A percentile compares a stretch with the other conserved stretches of the same genome.
Evolutionary conservation across 2,329 filamentous ascomycete species (phyloP).

Genomic region (Neurospora sp.): DNA sequence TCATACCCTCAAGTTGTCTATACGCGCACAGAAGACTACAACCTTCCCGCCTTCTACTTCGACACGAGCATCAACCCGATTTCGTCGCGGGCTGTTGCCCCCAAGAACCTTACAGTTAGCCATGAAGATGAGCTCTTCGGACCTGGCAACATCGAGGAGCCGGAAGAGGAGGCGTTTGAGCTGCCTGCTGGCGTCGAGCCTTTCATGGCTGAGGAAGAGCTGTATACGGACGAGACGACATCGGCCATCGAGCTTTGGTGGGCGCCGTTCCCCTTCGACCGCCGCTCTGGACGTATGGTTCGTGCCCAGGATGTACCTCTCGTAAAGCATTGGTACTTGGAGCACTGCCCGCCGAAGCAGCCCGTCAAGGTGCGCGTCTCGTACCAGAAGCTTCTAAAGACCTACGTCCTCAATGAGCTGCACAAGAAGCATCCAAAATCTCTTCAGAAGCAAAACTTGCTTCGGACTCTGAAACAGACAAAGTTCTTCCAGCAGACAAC

Average conservation of each 20-base stretch:
- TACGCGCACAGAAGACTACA: constrained; percentile 74
- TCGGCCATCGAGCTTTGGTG: constrained; percentile 94
- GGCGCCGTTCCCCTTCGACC: constrained; percentile 94
- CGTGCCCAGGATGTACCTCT: constrained; percentile 93
- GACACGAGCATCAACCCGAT: constrained; percentile 97
- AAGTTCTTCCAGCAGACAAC: constrained; percentile 99
- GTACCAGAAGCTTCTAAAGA: constrained; percentile 96
- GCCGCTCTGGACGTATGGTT: constrained; percentile 90
- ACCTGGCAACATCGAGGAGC: constrained; percentile 58
- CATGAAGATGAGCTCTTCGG: constrained; percentile 95
- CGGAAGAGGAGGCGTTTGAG: constrained; percentile 74
- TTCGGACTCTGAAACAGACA: constrained; percentile 83
- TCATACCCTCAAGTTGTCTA: constrained; percentile 91
- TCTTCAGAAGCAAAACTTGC: constrained; percentile 84
- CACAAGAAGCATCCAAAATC: constrained; percentile 95
- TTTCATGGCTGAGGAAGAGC: constrained; percentile 79
- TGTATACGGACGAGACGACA: constrained; percentile 82
- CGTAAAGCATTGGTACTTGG: constrained; percentile 97
- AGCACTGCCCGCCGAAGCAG: constrained; percentile 79
- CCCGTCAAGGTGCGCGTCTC: constrained; percentile 97
- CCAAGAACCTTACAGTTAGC: constrained; percentile 84
- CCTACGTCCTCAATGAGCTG: constrained; percentile 89
- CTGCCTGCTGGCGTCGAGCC: constrained; percentile 72
- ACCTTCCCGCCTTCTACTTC: constrained; percentile 92
- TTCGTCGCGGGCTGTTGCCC: constrained; percentile 84